These are phyloP conservation scores for Ophiostoma ips DNA, from an alignment of 2,329 filamentous ascomycete genomes.

Conservation along the genomic window DNA sequence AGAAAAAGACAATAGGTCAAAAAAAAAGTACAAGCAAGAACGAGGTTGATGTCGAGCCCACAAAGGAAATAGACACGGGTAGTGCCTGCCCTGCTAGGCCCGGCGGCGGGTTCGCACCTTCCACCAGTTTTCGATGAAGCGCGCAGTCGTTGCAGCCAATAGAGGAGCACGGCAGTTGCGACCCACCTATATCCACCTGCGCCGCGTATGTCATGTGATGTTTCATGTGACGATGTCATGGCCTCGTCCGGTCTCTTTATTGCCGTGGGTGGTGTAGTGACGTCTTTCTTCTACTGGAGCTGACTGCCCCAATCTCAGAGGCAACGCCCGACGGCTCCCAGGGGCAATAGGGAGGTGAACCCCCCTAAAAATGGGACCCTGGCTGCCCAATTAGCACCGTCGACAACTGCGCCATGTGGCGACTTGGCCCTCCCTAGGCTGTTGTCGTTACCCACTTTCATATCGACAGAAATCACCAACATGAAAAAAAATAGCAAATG, in stretches of 20 bases:
- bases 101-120: too few relatives aligned
- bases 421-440: background rate
- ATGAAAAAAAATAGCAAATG: background rate
- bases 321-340: background rate
- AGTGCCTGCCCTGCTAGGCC: background rate
- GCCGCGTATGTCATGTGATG: background rate
- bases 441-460: conserved; percentile 1
- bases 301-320: background rate
- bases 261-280: background rate
- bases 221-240: background rate
- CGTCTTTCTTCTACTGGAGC: background rate
- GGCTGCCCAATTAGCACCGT: conserved; percentile 5
- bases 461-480: background rate
- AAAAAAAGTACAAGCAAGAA: background rate
- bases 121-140: too few relatives aligned
- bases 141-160: background rate
- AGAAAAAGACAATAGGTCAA: too few relatives aligned
- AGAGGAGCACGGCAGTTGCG: too few relatives aligned
- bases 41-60: background rate
- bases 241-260: too few relatives aligned
- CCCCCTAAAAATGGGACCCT: conserved; percentile 1
- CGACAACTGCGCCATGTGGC: conserved; percentile 3
- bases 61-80: too few relatives aligned
- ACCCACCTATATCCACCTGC: too few relatives aligned
- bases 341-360: background rate